Evolutionary conservation across 106 monocot genomes (phyloP), one percentile per base, ranked within the genome.

Genomic region (Posidonia australis): DNA sequence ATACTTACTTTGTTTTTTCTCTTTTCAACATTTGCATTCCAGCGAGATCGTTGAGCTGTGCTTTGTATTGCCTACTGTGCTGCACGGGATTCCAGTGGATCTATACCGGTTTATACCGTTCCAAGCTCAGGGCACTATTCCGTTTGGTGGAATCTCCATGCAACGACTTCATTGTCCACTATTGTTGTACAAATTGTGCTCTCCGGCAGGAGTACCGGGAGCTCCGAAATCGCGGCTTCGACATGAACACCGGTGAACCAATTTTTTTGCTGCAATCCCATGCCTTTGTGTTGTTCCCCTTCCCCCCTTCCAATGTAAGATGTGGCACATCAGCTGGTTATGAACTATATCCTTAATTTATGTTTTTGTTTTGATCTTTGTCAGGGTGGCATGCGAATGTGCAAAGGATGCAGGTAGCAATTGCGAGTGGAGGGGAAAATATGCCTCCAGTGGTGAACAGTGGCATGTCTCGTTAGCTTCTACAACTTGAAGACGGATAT

Each of bases 401-500:
- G 10, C 13, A 26, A 1, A 57, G 14, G 28, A 23, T 25, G 56
- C 11, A 26, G 0, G 0, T 16, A 5, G 56, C 56, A 23, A 22
- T 9, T 12, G 56, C 56, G n/a, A n/a, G 56, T 6, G 9, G 25
- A 9, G 13, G 56, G 12, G 56, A n/a, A n/a, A n/a, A n/a, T n/a
- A n/a, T 28, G 1, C 56, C 56, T 12, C 56, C 56, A 1, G 13
- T 16, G 1, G 27, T 57, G 27, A 13, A 57, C 14, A 9, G 25
- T 13, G 56, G 56, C 56, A 57, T 57, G 56, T 18, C 56, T 57
- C 56, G 56, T 57, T 57, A 13, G 51, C 1, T 51, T 51, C 20
- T 21, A 16, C 1, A 12, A 46, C 6, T 46, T 0, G 46, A 46
- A 46, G 16, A 7, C 1, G 13, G 45, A 13, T 1, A 0, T 9